Evolutionary conservation across 345 rosid genomes (phyloP).

Genomic region (Populus davidiana): DNA sequence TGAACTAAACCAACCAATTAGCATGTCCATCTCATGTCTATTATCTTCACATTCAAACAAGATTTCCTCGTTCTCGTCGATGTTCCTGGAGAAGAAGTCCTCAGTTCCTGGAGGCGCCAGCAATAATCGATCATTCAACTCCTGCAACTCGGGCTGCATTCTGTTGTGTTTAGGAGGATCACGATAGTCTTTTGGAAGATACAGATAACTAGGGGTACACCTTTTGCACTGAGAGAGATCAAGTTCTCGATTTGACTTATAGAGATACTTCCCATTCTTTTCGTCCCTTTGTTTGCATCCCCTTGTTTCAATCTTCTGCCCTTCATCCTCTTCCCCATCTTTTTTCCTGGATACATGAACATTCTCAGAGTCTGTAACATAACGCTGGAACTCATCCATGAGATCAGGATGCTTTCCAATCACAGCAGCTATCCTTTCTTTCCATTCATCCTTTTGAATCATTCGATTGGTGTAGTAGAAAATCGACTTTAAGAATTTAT

Average conservation of each 20-base stretch:
- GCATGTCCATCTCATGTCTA: slow-evolving; percentile 22
- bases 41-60: slow-evolving; percentile 19
- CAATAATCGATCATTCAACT: slow-evolving; percentile 18
- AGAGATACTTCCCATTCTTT: not conserved
- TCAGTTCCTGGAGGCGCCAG: not conserved
- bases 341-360: not conserved
- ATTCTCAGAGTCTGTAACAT: not conserved
- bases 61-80: not conserved
- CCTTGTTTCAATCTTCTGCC: not conserved
- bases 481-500: not conserved
- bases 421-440: not conserved
- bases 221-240: slow-evolving; percentile 11
- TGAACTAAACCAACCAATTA: slow-evolving; percentile 1
- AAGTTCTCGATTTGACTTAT: not conserved
- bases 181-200: not conserved
- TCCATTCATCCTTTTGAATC: not conserved
- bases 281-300: not conserved
- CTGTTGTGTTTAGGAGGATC: not conserved
- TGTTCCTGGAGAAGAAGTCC: not conserved
- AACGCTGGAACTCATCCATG: not conserved
- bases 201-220: slow-evolving; percentile 16
- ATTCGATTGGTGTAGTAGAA: not conserved
- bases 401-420: not conserved
- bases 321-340: not conserved
- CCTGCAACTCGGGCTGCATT: not conserved